These are phyloP conservation scores for Salvia sclarea DNA, from an alignment of 305 asterid genomes.

Conservation along the genomic window DNA sequence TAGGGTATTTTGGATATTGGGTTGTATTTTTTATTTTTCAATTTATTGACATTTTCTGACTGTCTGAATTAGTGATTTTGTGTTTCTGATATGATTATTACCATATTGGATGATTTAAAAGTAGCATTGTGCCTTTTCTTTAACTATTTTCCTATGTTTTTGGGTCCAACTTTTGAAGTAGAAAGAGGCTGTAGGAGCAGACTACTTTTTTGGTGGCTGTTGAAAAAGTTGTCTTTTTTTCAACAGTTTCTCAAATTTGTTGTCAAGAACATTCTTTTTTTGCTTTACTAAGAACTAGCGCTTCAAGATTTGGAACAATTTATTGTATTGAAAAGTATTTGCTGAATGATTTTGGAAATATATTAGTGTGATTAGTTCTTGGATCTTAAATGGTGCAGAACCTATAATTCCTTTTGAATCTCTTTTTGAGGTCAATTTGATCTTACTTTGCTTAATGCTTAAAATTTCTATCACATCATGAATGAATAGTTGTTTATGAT, in stretches of 20 bases:
- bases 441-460: background rate
- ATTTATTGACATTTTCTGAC: background rate
- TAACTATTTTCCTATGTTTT: slow-evolving; percentile 32
- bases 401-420: background rate
- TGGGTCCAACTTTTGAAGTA: slow-evolving; percentile 24
- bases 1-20: slow-evolving; percentile 8
- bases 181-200: slow-evolving; percentile 9
- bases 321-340: background rate
- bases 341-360: background rate
- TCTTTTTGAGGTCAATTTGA: background rate
- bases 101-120: slow-evolving; percentile 1
- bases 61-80: slow-evolving; percentile 1
- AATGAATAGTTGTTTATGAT: background rate
- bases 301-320: slow-evolving; percentile 20
- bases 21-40: background rate
- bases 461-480: slow-evolving; percentile 1
- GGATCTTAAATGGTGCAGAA: background rate
- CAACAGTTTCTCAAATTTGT: background rate
- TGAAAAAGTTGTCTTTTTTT: slow-evolving; percentile 5
- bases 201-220: background rate
- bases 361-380: background rate
- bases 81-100: slow-evolving; percentile 14
- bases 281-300: too few species aligned
- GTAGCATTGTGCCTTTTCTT: slow-evolving; percentile 7
- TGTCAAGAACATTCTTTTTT: background rate